phyloP scores from a whole-genome alignment of 805 yeast species.

The Cyberlindnera misumaiensis region DNA sequence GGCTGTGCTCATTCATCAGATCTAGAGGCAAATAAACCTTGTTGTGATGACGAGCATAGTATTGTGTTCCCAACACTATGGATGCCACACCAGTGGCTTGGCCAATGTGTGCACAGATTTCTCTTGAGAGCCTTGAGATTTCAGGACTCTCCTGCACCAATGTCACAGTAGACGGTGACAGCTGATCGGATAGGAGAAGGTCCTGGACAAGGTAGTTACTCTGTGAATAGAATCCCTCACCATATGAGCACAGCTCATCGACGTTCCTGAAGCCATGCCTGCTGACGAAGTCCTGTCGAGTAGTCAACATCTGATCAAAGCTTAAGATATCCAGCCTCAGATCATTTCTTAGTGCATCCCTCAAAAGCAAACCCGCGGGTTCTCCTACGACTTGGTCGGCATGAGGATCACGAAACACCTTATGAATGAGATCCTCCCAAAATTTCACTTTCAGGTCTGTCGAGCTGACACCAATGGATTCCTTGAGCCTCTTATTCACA shows the following conservation, averaged over 20 bases:
- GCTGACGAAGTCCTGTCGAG: conserved; percentile 47
- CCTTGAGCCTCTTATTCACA: conserved; percentile 27
- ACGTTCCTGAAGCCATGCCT: conserved; percentile 39
- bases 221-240: conserved; percentile 76
- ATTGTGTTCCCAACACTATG: conserved; percentile 51
- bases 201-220: conserved; percentile 62
- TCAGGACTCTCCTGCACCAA: conserved; percentile 39
- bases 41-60: conserved; percentile 40
- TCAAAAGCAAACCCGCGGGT: conserved; percentile 56
- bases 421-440: conserved; percentile 60
- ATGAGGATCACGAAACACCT: conserved; percentile 33
- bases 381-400: conserved; percentile 41
- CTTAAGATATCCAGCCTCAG: conserved; percentile 44
- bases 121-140: conserved; percentile 42
- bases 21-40: conserved; percentile 56
- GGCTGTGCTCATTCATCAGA: conserved; percentile 40
- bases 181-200: conserved; percentile 45
- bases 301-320: conserved; percentile 53
- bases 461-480: conserved; percentile 18
- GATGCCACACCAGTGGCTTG: conserved; percentile 72
- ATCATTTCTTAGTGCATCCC: conserved; percentile 44
- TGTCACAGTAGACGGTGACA: conserved; percentile 48
- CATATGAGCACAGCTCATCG: conserved; percentile 63
- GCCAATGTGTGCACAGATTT: conserved; percentile 73
- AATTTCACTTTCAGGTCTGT: conserved; percentile 53